Evolutionary conservation across 108 stramenopile species (phyloP), one percentile per base, ranked within the genome.

Genomic region (Cyclostephanos invisitatus): DNA sequence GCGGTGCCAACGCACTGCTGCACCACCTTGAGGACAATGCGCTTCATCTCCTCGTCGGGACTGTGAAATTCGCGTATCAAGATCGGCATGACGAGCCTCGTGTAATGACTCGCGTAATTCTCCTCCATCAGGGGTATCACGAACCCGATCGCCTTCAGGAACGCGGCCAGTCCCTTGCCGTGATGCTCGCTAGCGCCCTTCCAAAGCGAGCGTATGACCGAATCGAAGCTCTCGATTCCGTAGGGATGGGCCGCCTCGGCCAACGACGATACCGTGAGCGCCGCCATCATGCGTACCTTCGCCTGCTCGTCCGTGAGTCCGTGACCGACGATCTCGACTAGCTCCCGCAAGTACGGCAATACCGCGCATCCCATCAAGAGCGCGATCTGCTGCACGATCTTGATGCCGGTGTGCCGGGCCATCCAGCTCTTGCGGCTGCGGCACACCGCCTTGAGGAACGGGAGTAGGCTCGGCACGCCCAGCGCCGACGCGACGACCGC

Each of bases 51-150:
- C 75, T 95, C 94, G 72, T 97, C 98, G 4, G 94, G 93, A 38
- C 89, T 91, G 60, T 96, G 95, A 73, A 99, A 99, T 73, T 99
- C 98, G 36, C 98, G 86, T 0, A 96, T 86, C 51, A 99, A 90
- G 74, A 98, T 97, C 25, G 96, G 94, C 99, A 99, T 99, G 18
- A 98, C 97, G 74, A 98, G 86, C 38, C 97, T 84, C 5, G 98
- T 98, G 81, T 97, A 98, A 80, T 98, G 97, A 84, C 97, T 97
- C n/a, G 99, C 99, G 75, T 99, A 98, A 74, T 96, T 97, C 68
- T 96, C 95, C 77, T 98, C 98, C 98, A 99, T 98, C 42, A 99
- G 83, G 0, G 99, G 99, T 61, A 99, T 98, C 48, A 99, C 88
- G 69, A 91, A 97, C 17, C 99, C 99, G 72, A 99, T 94, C 27